phyloP scores from a whole-genome alignment of 495 filamentous ascomycete species.

The Astrocystis sublimbata region DNA sequence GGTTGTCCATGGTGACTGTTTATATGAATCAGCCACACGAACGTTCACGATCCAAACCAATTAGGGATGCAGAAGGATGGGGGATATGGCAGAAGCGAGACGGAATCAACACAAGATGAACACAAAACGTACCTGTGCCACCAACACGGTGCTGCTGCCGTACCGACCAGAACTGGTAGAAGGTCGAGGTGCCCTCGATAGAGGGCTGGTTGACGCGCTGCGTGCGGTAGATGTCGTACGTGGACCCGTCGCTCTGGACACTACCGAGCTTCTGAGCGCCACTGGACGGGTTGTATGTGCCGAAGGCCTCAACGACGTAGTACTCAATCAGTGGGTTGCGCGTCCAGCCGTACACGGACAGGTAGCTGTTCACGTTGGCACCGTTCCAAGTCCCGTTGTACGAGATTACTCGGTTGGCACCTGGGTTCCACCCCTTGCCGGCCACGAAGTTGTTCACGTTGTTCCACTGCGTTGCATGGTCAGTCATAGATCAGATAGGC shows the following conservation, averaged over 20 bases:
- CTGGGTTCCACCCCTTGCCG: slow-evolving; percentile 65
- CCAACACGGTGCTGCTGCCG: slow-evolving; percentile 48
- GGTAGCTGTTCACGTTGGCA: slow-evolving; percentile 51
- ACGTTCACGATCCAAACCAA: background rate
- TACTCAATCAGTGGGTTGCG: slow-evolving; percentile 59
- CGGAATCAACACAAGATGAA: background rate
- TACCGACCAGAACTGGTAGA: slow-evolving; percentile 61
- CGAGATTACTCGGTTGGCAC: slow-evolving; percentile 36
- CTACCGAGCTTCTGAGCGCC: slow-evolving; percentile 54
- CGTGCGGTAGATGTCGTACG: slow-evolving; percentile 64
- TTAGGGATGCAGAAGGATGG: background rate
- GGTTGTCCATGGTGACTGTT: slow-evolving; percentile 50
- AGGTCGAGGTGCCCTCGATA: slow-evolving; percentile 57
- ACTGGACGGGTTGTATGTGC: slow-evolving; percentile 56
- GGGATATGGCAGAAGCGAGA: background rate
- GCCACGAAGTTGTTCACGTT: slow-evolving; percentile 64
- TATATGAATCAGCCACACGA: background rate
- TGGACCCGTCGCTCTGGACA: slow-evolving; percentile 58
- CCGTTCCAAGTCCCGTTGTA: slow-evolving; percentile 55
- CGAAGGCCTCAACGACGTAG: slow-evolving; percentile 60
- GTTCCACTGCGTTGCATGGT: slow-evolving; percentile 40
- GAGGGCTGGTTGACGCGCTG: slow-evolving; percentile 60
- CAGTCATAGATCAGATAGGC: background rate
- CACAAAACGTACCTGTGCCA: slow-evolving; percentile 37
- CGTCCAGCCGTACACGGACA: slow-evolving; percentile 64